Evolutionary conservation across 352 stramenopile species (phyloP).

Genomic region (Pythium rhizo-oryzae): DNA sequence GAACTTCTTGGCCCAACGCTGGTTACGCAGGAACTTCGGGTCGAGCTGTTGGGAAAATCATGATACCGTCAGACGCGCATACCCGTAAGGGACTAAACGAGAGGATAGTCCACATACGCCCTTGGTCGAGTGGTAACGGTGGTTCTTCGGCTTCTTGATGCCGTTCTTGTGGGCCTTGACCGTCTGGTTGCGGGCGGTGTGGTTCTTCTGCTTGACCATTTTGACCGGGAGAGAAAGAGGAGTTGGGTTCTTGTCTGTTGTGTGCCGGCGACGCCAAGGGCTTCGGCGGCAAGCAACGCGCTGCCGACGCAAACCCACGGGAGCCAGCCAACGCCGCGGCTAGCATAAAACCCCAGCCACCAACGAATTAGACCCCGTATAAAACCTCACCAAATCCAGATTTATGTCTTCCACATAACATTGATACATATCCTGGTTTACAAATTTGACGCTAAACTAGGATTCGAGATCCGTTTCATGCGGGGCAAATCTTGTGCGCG

Average conservation of each 20-base stretch:
- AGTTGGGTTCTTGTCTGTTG: conserved; percentile 29
- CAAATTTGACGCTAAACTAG: conserved; percentile 1
- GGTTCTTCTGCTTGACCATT: conserved; percentile 98
- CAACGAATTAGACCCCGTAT: background rate
- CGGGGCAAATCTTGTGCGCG: background rate
- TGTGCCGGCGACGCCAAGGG: background rate
- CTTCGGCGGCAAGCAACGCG: conserved; percentile 6
- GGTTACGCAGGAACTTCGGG: conserved; percentile 98
- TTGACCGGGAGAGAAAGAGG: conserved; percentile 36
- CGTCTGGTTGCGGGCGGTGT: conserved; percentile 97
- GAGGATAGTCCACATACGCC: conserved; percentile 65
- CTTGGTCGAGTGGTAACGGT: conserved; percentile 94
- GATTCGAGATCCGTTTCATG: conserved; percentile 20
- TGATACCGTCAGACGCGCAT: background rate
- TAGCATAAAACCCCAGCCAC: conserved; percentile 6
- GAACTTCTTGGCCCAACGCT: conserved; percentile 98
- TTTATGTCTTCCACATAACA: no score
- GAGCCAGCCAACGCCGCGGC: conserved; percentile 22
- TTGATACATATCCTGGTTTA: no score
- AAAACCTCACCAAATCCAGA: conserved; percentile 8
- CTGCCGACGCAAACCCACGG: conserved; percentile 16
- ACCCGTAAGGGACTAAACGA: background rate
- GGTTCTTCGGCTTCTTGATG: conserved; percentile 97
- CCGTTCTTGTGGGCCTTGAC: conserved; percentile 97
- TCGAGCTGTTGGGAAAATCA: conserved; percentile 77